Percentiles rank a stretch among this genome's conserved stretches.
Evolutionary conservation across 2,329 filamentous ascomycete genomes (phyloP).

Genomic region (Pseudogymnoascus sp.): DNA sequence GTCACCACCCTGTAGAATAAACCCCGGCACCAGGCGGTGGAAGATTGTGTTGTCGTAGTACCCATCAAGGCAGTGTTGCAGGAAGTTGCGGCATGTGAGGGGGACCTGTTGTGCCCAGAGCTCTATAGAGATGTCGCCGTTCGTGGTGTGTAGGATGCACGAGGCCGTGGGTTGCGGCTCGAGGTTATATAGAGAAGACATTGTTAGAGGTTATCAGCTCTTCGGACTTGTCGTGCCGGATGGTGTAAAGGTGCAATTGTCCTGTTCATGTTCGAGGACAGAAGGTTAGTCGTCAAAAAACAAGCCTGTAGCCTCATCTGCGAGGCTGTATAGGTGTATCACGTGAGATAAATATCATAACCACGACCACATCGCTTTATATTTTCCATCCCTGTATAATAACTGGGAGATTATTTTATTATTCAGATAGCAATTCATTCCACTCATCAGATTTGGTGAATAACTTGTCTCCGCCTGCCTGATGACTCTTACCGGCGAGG

Average conservation of each 20-base stretch:
- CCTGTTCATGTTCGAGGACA: background rate
- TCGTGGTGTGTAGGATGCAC: slow-evolving; percentile 79
- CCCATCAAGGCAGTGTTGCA: slow-evolving; percentile 87
- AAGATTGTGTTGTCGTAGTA: slow-evolving; percentile 94
- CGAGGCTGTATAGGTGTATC: background rate
- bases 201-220: slow-evolving; percentile 32
- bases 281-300: slow-evolving; percentile 1
- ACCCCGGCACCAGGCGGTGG: slow-evolving; percentile 83
- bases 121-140: slow-evolving; percentile 82
- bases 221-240: background rate
- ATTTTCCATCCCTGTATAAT: background rate
- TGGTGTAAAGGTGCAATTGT: background rate
- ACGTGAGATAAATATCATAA: background rate
- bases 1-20: slow-evolving; percentile 91
- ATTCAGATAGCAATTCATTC: background rate
- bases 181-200: slow-evolving; percentile 89
- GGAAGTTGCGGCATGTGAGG: slow-evolving; percentile 85
- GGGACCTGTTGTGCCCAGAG: slow-evolving; percentile 94
- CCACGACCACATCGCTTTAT: background rate
- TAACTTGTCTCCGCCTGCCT: background rate
- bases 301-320: slow-evolving; percentile 2
- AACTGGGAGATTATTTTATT: background rate
- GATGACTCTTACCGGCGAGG: background rate
- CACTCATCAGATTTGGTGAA: background rate
- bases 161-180: slow-evolving; percentile 92